These are phyloP conservation scores for Aurinia saxatilis DNA, from an alignment of 345 rosid genomes.

Conservation along the genomic window DNA sequence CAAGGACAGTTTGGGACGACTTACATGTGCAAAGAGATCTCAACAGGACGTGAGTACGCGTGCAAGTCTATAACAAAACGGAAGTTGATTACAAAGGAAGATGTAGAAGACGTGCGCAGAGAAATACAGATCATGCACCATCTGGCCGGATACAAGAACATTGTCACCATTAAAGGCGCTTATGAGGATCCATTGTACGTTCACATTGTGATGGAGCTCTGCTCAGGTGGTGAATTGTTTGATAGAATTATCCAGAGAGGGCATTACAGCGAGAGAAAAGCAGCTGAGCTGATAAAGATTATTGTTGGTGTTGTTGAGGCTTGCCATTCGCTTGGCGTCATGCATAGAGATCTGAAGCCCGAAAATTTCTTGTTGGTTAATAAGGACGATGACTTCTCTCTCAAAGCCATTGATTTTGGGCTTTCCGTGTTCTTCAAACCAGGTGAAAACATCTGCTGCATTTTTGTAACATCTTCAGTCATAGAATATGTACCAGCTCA, in stretches of 20 bases:
- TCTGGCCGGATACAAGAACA: conserved; percentile 71
- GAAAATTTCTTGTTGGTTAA: conserved; percentile 94
- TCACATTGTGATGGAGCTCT: conserved; percentile 94
- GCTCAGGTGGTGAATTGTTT: conserved; percentile 94
- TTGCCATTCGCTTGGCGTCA: conserved; percentile 94
- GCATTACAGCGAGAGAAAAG: conserved; percentile 88
- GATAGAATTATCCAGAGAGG: conserved; percentile 92
- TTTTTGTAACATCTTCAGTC: no score
- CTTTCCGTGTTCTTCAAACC: conserved; percentile 92
- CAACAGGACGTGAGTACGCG: conserved; percentile 50
- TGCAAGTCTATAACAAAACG: conserved; percentile 95
- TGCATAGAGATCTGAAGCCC: conserved; percentile 97
- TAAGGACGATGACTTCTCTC: conserved; percentile 63
- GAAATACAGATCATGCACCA: conserved; percentile 99
- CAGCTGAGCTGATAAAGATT: conserved; percentile 73
- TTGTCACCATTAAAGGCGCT: conserved; percentile 79
- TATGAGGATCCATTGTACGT: conserved; percentile 89
- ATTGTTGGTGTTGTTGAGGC: conserved; percentile 87
- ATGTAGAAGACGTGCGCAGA: conserved; percentile 94
- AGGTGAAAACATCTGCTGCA: no score
- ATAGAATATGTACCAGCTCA: no score
- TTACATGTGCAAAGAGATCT: conserved; percentile 64
- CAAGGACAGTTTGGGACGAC: conserved; percentile 97
- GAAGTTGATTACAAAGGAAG: conserved; percentile 89
- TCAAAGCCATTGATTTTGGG: conserved; percentile 89